phyloP scores from a whole-genome alignment of 441 rosid species.

The Aleurites moluccanus region DNA sequence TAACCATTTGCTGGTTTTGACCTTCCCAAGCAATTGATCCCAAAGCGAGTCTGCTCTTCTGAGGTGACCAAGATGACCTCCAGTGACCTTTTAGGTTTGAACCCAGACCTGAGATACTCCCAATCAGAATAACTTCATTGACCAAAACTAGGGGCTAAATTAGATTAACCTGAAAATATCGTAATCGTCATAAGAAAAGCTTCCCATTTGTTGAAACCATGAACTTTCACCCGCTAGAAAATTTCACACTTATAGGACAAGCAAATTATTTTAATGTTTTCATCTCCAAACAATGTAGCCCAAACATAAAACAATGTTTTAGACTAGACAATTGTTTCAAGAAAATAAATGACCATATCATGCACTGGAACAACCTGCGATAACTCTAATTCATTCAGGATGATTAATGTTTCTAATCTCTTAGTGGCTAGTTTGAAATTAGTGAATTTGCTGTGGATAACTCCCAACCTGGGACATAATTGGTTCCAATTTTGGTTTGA shows the following conservation, averaged over 20 bases:
- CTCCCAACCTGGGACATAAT: neutral
- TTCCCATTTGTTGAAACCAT: neutral
- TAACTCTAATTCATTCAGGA: neutral
- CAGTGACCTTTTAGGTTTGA: conserved; percentile 77
- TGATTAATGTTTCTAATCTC: neutral
- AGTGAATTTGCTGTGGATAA: neutral
- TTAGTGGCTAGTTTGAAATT: neutral
- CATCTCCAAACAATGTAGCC: neutral
- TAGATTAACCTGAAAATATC: neutral
- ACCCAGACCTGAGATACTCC: conserved; percentile 56
- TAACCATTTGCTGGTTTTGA: conserved; percentile 28
- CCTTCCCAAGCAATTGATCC: conserved; percentile 97
- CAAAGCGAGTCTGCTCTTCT: conserved; percentile 93
- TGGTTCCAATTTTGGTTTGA: conserved; percentile 4
- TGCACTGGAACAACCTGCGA: neutral
- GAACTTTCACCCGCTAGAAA: neutral
- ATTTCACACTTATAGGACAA: neutral
- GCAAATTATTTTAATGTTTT: neutral
- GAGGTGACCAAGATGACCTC: conserved; percentile 87
- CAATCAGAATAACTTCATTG: conserved; percentile 18
- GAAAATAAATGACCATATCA: neutral
- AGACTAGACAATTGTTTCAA: no score
- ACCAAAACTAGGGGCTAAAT: conserved; percentile 3
- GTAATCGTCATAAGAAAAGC: neutral
- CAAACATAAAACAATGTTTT: no score